Evolutionary conservation across 2,329 filamentous ascomycete genomes (phyloP).

Genomic region (Colletotrichum tanaceti): DNA sequence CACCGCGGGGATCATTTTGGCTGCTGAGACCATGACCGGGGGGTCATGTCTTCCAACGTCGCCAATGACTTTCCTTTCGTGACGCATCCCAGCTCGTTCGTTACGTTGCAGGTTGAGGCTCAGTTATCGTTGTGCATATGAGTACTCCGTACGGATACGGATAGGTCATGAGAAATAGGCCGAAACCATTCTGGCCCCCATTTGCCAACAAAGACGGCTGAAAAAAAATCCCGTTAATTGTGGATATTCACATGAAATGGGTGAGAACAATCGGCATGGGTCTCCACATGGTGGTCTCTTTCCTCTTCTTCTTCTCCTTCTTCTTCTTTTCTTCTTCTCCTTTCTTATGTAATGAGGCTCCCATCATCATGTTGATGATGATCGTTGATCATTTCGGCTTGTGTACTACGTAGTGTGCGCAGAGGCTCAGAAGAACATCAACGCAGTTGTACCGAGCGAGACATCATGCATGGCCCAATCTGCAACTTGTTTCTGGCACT

Average conservation of each 20-base stretch:
- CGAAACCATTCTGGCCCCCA: constrained; percentile 5
- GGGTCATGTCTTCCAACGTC: constrained; percentile 14
- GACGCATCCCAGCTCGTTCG: background rate
- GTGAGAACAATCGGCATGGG: constrained; percentile 32
- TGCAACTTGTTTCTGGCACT: background rate
- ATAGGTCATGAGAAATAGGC: background rate
- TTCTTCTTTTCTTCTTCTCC: background rate
- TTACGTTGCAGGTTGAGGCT: constrained; percentile 13
- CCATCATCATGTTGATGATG: background rate
- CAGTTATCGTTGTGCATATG: background rate
- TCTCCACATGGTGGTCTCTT: constrained; percentile 13
- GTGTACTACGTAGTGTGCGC: constrained; percentile 11
- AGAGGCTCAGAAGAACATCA: constrained; percentile 7
- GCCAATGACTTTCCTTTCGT: background rate
- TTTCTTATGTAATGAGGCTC: constrained; percentile 17
- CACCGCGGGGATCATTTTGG: background rate
- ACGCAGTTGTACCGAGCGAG: constrained; percentile 5
- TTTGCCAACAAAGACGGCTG: constrained; percentile 2
- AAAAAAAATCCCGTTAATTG: constrained; percentile 11
- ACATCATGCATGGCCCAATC: background rate
- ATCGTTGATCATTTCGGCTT: constrained; percentile 11
- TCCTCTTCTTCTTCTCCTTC: background rate
- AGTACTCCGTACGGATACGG: too few relatives aligned
- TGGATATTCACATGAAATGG: constrained; percentile 31
- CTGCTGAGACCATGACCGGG: constrained; percentile 33